Percentiles rank a stretch among this genome's conserved stretches.
phyloP scores from a whole-genome alignment of 352 stramenopile genomes.

The Phytophthora tentaculata region DNA sequence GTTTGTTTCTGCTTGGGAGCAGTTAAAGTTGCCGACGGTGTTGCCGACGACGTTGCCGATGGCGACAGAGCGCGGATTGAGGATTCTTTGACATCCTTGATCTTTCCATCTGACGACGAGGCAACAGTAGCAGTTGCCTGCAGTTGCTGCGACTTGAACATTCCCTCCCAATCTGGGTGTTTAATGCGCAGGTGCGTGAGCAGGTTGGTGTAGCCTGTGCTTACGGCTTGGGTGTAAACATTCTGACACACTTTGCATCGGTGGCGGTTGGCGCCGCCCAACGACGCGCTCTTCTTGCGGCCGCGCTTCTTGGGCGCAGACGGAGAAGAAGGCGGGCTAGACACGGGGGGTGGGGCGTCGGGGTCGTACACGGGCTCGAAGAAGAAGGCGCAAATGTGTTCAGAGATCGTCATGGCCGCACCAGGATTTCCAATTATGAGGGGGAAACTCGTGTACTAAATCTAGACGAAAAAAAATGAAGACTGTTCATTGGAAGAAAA shows the following conservation, averaged over 20 bases:
- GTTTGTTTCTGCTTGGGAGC: constrained; percentile 10
- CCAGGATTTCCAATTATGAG: constrained; percentile 12
- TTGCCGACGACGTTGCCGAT: not conserved
- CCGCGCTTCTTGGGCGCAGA: constrained; percentile 20
- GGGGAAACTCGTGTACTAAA: constrained; percentile 14
- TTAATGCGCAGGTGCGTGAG: constrained; percentile 50
- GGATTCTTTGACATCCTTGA: not conserved
- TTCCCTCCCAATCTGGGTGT: constrained; percentile 37
- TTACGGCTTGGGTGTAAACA: constrained; percentile 38
- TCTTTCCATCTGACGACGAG: not conserved
- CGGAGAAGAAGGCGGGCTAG: not conserved
- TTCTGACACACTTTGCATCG: constrained; percentile 43
- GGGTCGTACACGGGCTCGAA: constrained; percentile 40
- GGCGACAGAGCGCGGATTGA: not conserved
- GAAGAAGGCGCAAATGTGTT: constrained; percentile 45
- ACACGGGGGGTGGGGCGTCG: not conserved
- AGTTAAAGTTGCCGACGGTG: constrained; percentile 23
- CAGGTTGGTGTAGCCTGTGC: constrained; percentile 48
- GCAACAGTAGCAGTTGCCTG: not conserved
- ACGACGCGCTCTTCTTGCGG: constrained; percentile 25
- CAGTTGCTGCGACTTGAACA: constrained; percentile 25
- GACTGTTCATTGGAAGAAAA: constrained; percentile 12
- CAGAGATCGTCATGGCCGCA: constrained; percentile 24
- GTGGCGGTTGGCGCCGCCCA: constrained; percentile 37
- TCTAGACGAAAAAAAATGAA: constrained; percentile 11